Evolutionary conservation across 2,329 filamentous ascomycete genomes (phyloP).

Genomic region (Aspergillus proliferans): DNA sequence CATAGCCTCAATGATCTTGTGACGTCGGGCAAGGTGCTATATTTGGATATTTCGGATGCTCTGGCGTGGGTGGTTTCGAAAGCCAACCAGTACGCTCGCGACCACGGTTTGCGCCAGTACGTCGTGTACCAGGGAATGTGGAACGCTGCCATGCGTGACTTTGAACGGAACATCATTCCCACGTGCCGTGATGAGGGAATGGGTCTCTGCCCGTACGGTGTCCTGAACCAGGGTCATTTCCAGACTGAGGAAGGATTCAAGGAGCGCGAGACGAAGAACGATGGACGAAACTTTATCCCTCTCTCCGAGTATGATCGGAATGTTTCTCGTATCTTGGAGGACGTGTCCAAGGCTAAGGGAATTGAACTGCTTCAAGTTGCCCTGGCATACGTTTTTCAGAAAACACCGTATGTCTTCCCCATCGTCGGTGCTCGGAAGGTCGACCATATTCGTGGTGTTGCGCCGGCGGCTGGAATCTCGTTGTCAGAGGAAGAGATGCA

Average conservation of each 20-base stretch:
- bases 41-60: slow-evolving; percentile 62
- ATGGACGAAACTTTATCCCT: slow-evolving; percentile 14
- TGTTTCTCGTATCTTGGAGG: slow-evolving; percentile 13
- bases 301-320: slow-evolving; percentile 9
- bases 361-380: slow-evolving; percentile 13
- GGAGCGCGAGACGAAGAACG: slow-evolving; percentile 20
- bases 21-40: slow-evolving; percentile 56
- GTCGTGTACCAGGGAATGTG: slow-evolving; percentile 63
- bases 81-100: slow-evolving; percentile 55
- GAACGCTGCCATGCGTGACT: slow-evolving; percentile 56
- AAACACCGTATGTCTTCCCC: slow-evolving; percentile 50
- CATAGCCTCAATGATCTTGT: slow-evolving; percentile 59
- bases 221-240: slow-evolving; percentile 25
- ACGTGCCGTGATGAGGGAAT: slow-evolving; percentile 60
- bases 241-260: slow-evolving; percentile 32
- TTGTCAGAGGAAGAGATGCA: slow-evolving; percentile 50
- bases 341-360: slow-evolving; percentile 9
- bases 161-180: slow-evolving; percentile 63
- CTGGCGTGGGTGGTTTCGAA: slow-evolving; percentile 58
- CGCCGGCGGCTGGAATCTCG: slow-evolving; percentile 48
- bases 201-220: slow-evolving; percentile 13
- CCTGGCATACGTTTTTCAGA: slow-evolving; percentile 49
- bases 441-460: slow-evolving; percentile 50
- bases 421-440: slow-evolving; percentile 49
- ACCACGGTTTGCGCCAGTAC: slow-evolving; percentile 64